Evolutionary conservation across 495 filamentous ascomycete genomes (phyloP), one percentile per base, ranked within the genome.

Genomic region (Pseudoneurospora amorphoporcata): DNA sequence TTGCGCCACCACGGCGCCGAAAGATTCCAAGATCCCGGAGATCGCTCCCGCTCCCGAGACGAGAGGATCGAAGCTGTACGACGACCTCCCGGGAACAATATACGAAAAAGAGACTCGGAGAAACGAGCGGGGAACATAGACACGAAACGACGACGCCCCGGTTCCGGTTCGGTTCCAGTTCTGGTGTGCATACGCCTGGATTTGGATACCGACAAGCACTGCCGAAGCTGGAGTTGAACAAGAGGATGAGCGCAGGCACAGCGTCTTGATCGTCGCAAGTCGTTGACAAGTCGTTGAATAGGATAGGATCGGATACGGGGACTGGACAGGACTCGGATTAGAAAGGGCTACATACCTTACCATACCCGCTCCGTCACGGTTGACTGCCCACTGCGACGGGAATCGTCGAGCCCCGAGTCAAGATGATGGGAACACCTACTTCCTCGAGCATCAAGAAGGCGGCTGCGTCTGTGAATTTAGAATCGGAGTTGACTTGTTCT

Each of bases 401-500:
- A 58, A 19, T 29, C 23, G 47, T 29, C 23, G 47, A 29, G 47
- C 4, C 5, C 35, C 10, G 0, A 3, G 12, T 35, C 53, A 17
- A 3, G 29, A 65, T 65, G 53, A 65, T 65, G 53, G 53, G 35
- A 65, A 65, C 53, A 65, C 53, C 53, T 65, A 65, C 53, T 17
- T 65, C 53, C 3, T 32, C 23, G 29, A 65, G 53, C 14, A 65
- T 65, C 29, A 65, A 35, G 53, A 65, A 65, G 29, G 53, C 53
- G 53, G 53, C 53, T 65, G 53, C 53, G 29, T 65, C 53, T 65
- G 78, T 90, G 58, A 92, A 92, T 77, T 84, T 97, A 69, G 94
- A 97, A 82, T 93, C 91, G 78, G 94, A 98, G 85, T 83, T 98
- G 82, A 93, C 90, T 1, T 98, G 94, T 81, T 96, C 94, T 75